Base-by-base conservation (phyloP, 495 filamentous ascomycete species). In the Bathelium albidoporum region DNA sequence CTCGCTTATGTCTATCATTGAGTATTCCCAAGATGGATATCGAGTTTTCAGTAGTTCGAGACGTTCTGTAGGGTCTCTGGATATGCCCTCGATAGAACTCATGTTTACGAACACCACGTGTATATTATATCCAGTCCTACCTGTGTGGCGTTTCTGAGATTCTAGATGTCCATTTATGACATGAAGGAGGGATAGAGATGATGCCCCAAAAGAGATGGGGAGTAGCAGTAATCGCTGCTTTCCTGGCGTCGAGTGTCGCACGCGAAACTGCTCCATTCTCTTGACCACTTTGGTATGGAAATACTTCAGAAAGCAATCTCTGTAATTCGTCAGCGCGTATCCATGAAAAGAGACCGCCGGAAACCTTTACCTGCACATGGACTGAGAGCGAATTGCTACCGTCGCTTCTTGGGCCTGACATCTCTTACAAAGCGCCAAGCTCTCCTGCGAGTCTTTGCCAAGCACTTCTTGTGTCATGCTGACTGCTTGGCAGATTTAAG, bases 181-280 rank as follows among this genome's bases (percentile, higher is more conserved):
- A 69, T 91, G 82, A 32, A 97, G 74, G 26, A 98, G 76, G 9
- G 82, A 79, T n/a, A 85, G 80, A 0, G 93, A 97, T 10, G 88
- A 94, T 2, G 89, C 78, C 0, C 95, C 94, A 65, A 90, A 85
- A 1, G 91, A 96, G 2, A 96, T 68, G 1, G 90, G 89, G 16
- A 97, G 74, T 1, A 96, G 78, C 29, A 95, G 79, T 59, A 78
- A 82, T 58, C 77, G 76, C 60, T 79, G 75, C 64, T 74, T 65
- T 66, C 73, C 68, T 66, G 69, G 58, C 1, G 69, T 49, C 20
- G 72, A 61, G 62, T 75, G 59, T 16, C 73, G 70, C 67, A 76
- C 72, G 69, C 73, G 79, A 73, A 85, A 87, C 52, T 76, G 78
- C 69, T 89, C 88, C 78, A 93, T 87, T 44, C 89, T 88, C 68